Percentiles rank a stretch among this genome's conserved stretches.
Evolutionary conservation across 2,329 filamentous ascomycete genomes (phyloP).

Genomic region (Hypomyces rosellus): DNA sequence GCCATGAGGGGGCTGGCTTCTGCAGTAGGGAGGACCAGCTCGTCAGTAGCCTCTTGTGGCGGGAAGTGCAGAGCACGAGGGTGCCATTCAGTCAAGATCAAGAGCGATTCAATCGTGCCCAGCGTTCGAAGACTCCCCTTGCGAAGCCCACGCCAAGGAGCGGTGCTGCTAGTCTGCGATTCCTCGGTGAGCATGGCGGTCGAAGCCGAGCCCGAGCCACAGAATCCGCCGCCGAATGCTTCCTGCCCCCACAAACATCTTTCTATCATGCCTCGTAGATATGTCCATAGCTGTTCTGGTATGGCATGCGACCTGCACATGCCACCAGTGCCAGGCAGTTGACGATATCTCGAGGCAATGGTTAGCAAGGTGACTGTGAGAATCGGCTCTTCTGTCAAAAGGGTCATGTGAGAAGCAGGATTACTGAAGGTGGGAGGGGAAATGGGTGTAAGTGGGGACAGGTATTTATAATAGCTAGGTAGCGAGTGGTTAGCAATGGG

Average conservation of each 20-base stretch:
- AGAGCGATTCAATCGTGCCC: slow-evolving; percentile 87
- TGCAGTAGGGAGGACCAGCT: slow-evolving; percentile 58
- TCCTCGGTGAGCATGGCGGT: slow-evolving; percentile 39
- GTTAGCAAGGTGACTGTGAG: slow-evolving; percentile 86
- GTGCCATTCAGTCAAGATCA: slow-evolving; percentile 96
- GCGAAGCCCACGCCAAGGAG: slow-evolving; percentile 62
- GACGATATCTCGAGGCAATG: slow-evolving; percentile 81
- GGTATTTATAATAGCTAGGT: slow-evolving; percentile 75
- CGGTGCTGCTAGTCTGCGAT: slow-evolving; percentile 58
- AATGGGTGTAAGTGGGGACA: slow-evolving; percentile 89
- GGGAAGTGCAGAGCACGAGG: slow-evolving; percentile 92
- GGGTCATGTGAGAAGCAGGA: slow-evolving; percentile 68
- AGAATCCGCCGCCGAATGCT: slow-evolving; percentile 85
- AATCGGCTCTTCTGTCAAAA: slow-evolving; percentile 88
- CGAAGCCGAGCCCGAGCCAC: slow-evolving; percentile 55
- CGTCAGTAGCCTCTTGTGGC: slow-evolving; percentile 66
- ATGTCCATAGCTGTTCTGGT: slow-evolving; percentile 92
- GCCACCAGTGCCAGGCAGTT: slow-evolving; percentile 71
- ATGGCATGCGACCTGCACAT: slow-evolving; percentile 83
- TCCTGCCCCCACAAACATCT: slow-evolving; percentile 94
- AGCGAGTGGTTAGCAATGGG: not conserved
- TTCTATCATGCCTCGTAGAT: slow-evolving; percentile 91
- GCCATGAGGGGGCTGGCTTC: slow-evolving; percentile 40
- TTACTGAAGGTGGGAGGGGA: slow-evolving; percentile 85
- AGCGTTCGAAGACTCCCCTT: slow-evolving; percentile 80